Evolutionary conservation across 2,329 filamentous ascomycete species (phyloP).

Genomic region (Fusarium buxicola): DNA sequence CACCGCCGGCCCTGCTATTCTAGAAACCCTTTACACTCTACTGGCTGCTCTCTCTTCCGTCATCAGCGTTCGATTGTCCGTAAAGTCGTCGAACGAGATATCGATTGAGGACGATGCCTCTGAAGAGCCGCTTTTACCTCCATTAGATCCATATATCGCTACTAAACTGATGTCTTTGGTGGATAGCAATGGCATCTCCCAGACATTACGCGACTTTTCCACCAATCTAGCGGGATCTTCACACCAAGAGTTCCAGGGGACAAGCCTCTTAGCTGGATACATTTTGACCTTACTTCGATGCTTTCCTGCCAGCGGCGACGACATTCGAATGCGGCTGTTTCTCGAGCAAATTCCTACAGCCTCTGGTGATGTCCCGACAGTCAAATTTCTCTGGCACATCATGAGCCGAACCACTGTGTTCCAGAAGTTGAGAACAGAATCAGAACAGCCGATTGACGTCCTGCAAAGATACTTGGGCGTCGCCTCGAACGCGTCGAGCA

Average conservation of each 20-base stretch:
- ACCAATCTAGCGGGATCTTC: conserved; percentile 48
- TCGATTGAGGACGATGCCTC: conserved; percentile 26
- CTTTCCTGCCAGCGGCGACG: conserved; percentile 84
- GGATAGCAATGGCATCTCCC: conserved; percentile 78
- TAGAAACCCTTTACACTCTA: conserved; percentile 66
- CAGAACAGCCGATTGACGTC: conserved; percentile 46
- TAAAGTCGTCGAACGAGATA: conserved; percentile 23
- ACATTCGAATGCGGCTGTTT: conserved; percentile 95
- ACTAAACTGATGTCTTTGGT: conserved; percentile 77
- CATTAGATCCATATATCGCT: conserved; percentile 68
- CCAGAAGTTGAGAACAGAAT: conserved; percentile 46
- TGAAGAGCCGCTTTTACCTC: conserved; percentile 34
- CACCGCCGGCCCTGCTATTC: conserved; percentile 54
- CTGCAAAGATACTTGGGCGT: conserved; percentile 49
- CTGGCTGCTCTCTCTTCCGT: conserved; percentile 64
- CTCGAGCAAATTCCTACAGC: conserved; percentile 58
- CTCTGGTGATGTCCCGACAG: conserved; percentile 67
- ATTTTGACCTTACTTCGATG: conserved; percentile 86
- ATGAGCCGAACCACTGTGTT: conserved; percentile 59
- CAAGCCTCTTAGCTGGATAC: conserved; percentile 84
- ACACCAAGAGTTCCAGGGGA: conserved; percentile 48
- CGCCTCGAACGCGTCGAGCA: conserved; percentile 43
- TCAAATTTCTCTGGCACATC: conserved; percentile 82
- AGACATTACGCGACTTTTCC: conserved; percentile 51
- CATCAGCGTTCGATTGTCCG: conserved; percentile 59